phyloP scores from a whole-genome alignment of 306 rosid species.

The Chamaecrista fasciculata region DNA sequence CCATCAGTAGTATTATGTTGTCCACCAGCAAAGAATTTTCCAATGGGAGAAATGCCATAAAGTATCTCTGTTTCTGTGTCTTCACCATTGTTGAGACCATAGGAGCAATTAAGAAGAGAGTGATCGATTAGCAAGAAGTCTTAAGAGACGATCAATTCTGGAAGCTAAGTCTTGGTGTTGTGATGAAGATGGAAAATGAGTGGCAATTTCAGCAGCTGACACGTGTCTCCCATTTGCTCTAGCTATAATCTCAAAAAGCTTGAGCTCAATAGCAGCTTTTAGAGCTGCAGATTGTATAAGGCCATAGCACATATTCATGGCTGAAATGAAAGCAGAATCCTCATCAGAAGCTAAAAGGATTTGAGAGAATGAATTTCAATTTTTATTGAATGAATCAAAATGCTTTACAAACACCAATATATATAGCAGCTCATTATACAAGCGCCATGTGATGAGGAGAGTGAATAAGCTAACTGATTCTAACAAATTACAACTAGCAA shows the following conservation, averaged over 20 bases:
- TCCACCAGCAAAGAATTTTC: background rate
- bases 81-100: background rate
- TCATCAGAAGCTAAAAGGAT: no score
- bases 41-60: slow-evolving; percentile 16
- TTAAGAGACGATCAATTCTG: slow-evolving; percentile 31
- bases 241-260: background rate
- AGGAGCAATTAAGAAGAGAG: slow-evolving; percentile 30
- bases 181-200: background rate
- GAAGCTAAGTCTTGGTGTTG: background rate
- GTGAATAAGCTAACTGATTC: no score
- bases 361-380: no score
- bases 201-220: background rate
- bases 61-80: slow-evolving; percentile 11
- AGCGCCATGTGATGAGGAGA: no score
- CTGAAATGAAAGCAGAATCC: background rate
- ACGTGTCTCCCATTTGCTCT: background rate
- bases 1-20: background rate
- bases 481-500: no score
- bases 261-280: background rate
- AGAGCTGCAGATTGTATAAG: background rate
- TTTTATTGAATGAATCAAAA: no score
- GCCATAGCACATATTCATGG: background rate
- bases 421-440: no score
- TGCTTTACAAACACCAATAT: no score
- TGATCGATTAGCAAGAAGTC: slow-evolving; percentile 23